Base-by-base conservation (phyloP, 108 stramenopile genomes). In the Cyclotella distinguenda region DNA sequence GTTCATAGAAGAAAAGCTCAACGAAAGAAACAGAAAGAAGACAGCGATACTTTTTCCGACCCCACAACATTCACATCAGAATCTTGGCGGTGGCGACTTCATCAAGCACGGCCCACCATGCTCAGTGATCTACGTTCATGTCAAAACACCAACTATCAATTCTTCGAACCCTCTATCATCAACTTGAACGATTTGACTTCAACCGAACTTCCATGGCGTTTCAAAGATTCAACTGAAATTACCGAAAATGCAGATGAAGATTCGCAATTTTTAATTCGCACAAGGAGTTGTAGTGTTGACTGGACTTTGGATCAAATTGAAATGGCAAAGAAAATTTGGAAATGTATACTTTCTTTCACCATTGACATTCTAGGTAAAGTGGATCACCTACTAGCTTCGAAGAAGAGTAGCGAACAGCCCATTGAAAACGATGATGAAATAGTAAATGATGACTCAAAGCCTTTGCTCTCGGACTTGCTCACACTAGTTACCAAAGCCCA, bases 71-170 rank as follows among this genome's bases (percentile, higher is more conserved):
- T 75, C 40, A 67, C 74, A 10, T 75, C 74, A 13, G 74, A 75
- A 56, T 75, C 74, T 34, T 75, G 74, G 74, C 50, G 74, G 46
- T 75, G 74, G 74, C 53, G 74, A 67, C 64, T 75, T 18, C 65
- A 75, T 49, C 74, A 67, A 21, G 74, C 74, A 35, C 60, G 60
- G 16, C 60, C 66, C 36, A 67, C 60, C 1, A 75, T 75, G 74
- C 66, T 75, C 34, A 66, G 74, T 36, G 74, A 75, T 56, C 56
- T 60, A 42, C 58, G 64, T 38, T 60, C 74, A 1, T 55, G 34
- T 49, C 59, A 53, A 23, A 58, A 56, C 28, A 46, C 57, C 23
- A 62, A 47, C 33, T 75, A 75, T 62, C 66, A 75, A 27, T 75
- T 67, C 50, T 75, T 75, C 33, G 50, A 66, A 30, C 64, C 65